Evolutionary conservation across 345 rosid genomes (phyloP), one percentile per base, ranked within the genome.

Genomic region (Nasturtium officinale): DNA sequence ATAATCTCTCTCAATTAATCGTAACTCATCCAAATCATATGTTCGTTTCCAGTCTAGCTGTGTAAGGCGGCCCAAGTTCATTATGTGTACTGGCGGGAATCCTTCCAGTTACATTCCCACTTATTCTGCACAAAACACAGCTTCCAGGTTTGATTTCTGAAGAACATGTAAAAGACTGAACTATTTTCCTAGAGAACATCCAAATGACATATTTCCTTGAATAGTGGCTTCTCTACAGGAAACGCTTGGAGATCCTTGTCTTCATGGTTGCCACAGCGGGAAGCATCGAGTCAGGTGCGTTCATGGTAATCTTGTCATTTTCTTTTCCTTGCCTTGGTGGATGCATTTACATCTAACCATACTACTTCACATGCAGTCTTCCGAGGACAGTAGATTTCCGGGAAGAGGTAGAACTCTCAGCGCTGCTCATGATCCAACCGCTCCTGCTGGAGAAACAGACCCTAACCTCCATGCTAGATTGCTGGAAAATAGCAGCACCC

Each of bases 251-350:
- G 97, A 79, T 88, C 85, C 67, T 57, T 91, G 62, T 85, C 97
- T 64, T 82, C 96, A 7, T 90, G 96, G 99, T 83, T 91, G 86
- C 99, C 92, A 57, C 90, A 73, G 77, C 76, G 94, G 80, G 87
- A 80, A 83, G 66, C 88, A 48, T 79, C 89, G 66, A 62, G 75
- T 74, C 93, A 85, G 96, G 96, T 91, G 46, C 3, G 20, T 26
- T 4, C 38, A 51, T 40, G 11, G 62, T 48, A 23, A 71, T 52
- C 15, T 21, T 58, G 5, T 57, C 33, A 20, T 33, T 17, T 17
- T 37, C 25, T 37, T 20, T 38, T 17, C 21, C 9, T 28, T 50
- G 7, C 42, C 33, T 61, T 48, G 30, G 52, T 26, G 35, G 32
- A 68, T 43, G 52, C 10, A 23, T 17, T 64, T 38, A 28, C 46